Percentiles rank a stretch among this genome's conserved stretches.
Conservation (phyloP, 345 rosid species). For the Abelmoschus esculentus region DNA sequence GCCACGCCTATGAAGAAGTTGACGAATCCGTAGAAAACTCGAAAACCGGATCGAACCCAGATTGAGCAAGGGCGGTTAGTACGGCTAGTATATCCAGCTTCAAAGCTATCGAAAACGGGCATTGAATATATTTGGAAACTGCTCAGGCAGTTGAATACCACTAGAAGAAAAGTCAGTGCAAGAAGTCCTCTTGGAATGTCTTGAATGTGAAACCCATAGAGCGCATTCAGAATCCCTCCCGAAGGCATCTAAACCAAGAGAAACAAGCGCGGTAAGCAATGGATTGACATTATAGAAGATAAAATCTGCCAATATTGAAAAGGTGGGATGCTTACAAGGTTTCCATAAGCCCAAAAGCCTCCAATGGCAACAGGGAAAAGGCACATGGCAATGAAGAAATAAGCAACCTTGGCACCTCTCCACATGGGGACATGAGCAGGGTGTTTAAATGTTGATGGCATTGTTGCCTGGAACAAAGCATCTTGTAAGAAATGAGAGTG, state of each 20-base stretch:
- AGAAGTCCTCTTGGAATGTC: constrained; percentile 89
- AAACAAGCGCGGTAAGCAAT: background rate
- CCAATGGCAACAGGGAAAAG: constrained; percentile 84
- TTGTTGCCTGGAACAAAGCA: constrained; percentile 58
- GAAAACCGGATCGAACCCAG: constrained; percentile 90
- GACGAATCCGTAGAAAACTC: constrained; percentile 79
- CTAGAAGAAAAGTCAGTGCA: constrained; percentile 77
- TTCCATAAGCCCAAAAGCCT: constrained; percentile 96
- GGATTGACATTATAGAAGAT: background rate
- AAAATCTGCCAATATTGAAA: background rate
- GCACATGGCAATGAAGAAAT: constrained; percentile 81
- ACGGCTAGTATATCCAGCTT: constrained; percentile 90
- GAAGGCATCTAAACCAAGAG: constrained; percentile 63
- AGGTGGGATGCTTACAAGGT: constrained; percentile 54
- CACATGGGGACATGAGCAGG: constrained; percentile 77
- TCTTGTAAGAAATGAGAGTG: background rate
- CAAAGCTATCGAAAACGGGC: constrained; percentile 93
- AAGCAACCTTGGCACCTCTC: constrained; percentile 96
- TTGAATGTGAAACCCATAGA: constrained; percentile 78
- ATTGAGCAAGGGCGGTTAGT: constrained; percentile 90
- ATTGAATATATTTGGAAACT: constrained; percentile 96
- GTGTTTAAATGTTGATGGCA: constrained; percentile 74
- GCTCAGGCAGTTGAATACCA: constrained; percentile 84
- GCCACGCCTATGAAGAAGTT: constrained; percentile 90
- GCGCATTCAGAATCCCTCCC: constrained; percentile 79